Base-by-base conservation (phyloP, 2,329 filamentous ascomycete species). In the Harringtonia aguacate region DNA sequence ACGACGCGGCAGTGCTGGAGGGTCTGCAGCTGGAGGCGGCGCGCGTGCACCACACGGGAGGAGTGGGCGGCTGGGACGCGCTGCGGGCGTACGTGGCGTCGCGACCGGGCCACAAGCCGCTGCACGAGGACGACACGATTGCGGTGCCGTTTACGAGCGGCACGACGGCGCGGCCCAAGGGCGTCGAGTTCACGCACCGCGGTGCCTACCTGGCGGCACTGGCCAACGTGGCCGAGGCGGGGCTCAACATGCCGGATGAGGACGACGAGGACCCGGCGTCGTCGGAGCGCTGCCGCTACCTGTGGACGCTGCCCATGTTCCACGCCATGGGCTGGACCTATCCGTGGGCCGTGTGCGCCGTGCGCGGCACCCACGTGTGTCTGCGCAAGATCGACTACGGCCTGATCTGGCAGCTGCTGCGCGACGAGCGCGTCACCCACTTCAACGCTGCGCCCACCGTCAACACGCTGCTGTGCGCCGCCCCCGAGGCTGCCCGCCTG, bases 381-480 rank as follows among this genome's bases (percentile, higher is more conserved):
- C 70, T 98, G 17, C 77, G 92, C 48, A 97, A 95, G 68, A 86
- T 98, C 51, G 88, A 97, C 63, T 98, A 98, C 58, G 79, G 86
- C 0, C 71, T 90, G 46, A 94, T 98, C 48, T 98, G 92, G 92
- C 75, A 76, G 39, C 66, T 98, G 4, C 67, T 98, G 29, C 94
- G 88, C 56, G 76, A 87, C 42, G 86, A 97, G 62, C 70, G 77
- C 8, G 84, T 98, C 50, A 97, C 88, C 1, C 92, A 98, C 62
- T 97, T 94, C 67, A 94, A 90, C 57, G 90, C 90, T 1, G 92
- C 90, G 1, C 92, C 92, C 0, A 98, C 92, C 0, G 92, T 98
- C 42, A 97, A 97, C 61, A 98, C 90, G 0, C 67, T 97, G 1
- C 76, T 98, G 3, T 95, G 92, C 58, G 83, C 83, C 13, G 75